Percentiles rank a stretch among this genome's conserved stretches.
These are phyloP conservation scores for Nicotiana paniculata DNA, from an alignment of 257 asterid genomes.

Conservation along the genomic window DNA sequence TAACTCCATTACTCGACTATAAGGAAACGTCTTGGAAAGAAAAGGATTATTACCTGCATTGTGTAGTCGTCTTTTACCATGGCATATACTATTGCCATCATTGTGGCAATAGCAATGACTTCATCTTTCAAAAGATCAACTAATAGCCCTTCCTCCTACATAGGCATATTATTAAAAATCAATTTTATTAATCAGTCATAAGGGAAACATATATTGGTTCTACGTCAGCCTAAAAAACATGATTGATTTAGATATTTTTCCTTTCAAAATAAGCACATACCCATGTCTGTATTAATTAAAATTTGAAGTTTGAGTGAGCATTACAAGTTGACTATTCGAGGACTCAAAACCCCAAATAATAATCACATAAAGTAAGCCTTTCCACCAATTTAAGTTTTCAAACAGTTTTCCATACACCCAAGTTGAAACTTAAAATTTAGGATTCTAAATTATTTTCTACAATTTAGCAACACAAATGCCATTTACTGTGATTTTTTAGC, in stretches of 20 bases:
- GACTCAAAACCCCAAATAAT: not conserved
- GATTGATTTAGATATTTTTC: not conserved
- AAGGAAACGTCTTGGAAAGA: not conserved
- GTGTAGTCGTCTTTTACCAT: constrained; percentile 71
- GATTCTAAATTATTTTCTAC: not conserved
- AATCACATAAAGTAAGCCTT: not conserved
- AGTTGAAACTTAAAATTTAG: not conserved
- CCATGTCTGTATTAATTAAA: not conserved
- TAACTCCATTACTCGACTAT: not conserved
- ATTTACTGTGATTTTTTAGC: not conserved
- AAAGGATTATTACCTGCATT: constrained; percentile 63
- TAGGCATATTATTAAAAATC: not conserved
- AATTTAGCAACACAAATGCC: not conserved
- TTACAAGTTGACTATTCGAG: not conserved
- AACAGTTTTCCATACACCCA: not conserved
- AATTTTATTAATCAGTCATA: not conserved
- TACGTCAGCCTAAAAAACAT: not conserved
- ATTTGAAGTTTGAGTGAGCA: not conserved
- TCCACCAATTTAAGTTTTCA: not conserved
- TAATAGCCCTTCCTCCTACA: constrained; percentile 27
- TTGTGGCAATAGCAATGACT: constrained; percentile 42
- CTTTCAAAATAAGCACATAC: not conserved
- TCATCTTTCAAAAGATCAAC: constrained; percentile 30
- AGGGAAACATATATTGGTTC: not conserved
- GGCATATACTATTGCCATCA: constrained; percentile 55